A percentile compares a stretch with the other conserved stretches of the same genome.
Evolutionary conservation across 805 yeast genomes (phyloP).

Genomic region (Starmerella bombi): DNA sequence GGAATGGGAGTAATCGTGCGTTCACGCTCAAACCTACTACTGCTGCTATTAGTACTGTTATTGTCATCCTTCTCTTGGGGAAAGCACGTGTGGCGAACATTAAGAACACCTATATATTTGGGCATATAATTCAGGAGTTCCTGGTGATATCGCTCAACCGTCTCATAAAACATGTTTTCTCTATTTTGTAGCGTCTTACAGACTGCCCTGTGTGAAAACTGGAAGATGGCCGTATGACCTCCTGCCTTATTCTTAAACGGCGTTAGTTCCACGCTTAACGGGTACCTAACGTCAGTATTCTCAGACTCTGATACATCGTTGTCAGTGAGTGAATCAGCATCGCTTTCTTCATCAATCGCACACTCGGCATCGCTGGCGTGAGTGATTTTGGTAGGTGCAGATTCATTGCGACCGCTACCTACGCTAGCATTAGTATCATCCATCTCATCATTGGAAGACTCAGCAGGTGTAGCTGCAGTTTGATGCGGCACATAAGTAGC

Average conservation of each 20-base stretch:
- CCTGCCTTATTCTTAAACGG: constrained; percentile 94
- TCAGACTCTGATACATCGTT: constrained; percentile 12
- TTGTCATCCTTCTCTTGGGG: neutral
- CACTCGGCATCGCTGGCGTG: neutral
- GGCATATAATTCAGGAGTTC: constrained; percentile 82
- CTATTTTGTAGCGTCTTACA: constrained; percentile 85
- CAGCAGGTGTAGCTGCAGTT: constrained; percentile 3
- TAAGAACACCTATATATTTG: constrained; percentile 80
- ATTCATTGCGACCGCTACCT: neutral
- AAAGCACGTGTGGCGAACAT: constrained; percentile 58
- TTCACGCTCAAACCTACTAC: neutral
- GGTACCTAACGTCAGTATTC: constrained; percentile 23
- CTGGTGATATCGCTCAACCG: constrained; percentile 63
- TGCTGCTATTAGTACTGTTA: neutral
- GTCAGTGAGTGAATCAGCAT: constrained; percentile 6
- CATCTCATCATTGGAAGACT: neutral
- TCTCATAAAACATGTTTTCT: constrained; percentile 86
- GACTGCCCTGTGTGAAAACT: constrained; percentile 81
- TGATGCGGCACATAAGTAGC: constrained; percentile 24
- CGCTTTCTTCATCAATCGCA: constrained; percentile 2
- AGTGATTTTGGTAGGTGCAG: neutral
- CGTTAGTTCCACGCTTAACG: constrained; percentile 68
- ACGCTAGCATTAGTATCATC: neutral
- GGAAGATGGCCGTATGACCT: constrained; percentile 93
- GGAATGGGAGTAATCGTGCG: neutral